Percentiles rank a stretch among this genome's conserved stretches.
These are phyloP conservation scores for Musa troglodytarum DNA, from an alignment of 176 grass and related monocot species.

Conservation along the genomic window DNA sequence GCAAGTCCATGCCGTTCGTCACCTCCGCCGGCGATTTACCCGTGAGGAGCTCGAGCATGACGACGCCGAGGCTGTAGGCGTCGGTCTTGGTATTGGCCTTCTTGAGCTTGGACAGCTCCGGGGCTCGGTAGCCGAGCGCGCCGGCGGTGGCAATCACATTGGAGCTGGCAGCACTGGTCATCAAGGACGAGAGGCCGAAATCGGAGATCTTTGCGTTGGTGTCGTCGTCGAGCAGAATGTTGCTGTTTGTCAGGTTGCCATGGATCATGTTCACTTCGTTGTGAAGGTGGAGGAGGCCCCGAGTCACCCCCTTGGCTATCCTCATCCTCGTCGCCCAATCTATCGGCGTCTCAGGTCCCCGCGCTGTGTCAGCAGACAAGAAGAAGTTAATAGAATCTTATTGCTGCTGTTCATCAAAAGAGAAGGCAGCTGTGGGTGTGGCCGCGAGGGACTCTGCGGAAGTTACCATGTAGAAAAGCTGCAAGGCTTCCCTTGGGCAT, in stretches of 20 bases:
- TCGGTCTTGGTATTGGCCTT: background rate
- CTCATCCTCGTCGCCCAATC: slow-evolving; percentile 19
- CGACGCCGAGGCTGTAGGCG: slow-evolving; percentile 70
- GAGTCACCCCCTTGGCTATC: slow-evolving; percentile 16
- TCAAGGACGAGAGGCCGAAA: slow-evolving; percentile 67
- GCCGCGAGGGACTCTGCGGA: too few relatives aligned
- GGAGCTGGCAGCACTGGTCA: slow-evolving; percentile 66
- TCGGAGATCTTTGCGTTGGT: background rate
- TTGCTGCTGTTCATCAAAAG: too few relatives aligned
- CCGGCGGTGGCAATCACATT: slow-evolving; percentile 47
- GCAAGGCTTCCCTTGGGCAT: slow-evolving; percentile 5
- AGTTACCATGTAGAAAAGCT: slow-evolving; percentile 19
- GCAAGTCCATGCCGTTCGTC: slow-evolving; percentile 68
- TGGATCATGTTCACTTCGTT: slow-evolving; percentile 12
- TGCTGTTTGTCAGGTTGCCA: slow-evolving; percentile 18
- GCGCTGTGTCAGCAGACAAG: slow-evolving; percentile 1
- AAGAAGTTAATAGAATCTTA: too few relatives aligned
- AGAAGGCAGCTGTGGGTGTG: too few relatives aligned
- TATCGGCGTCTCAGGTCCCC: slow-evolving; percentile 2
- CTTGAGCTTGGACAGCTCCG: background rate
- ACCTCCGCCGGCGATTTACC: slow-evolving; percentile 62
- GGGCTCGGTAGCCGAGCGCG: slow-evolving; percentile 44
- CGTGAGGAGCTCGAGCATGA: slow-evolving; percentile 77
- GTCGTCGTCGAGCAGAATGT: slow-evolving; percentile 10
- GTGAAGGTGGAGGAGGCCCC: slow-evolving; percentile 15